phyloP scores from a whole-genome alignment of 495 filamentous ascomycete genomes.

The Melanomma pulvis-pyrius region DNA sequence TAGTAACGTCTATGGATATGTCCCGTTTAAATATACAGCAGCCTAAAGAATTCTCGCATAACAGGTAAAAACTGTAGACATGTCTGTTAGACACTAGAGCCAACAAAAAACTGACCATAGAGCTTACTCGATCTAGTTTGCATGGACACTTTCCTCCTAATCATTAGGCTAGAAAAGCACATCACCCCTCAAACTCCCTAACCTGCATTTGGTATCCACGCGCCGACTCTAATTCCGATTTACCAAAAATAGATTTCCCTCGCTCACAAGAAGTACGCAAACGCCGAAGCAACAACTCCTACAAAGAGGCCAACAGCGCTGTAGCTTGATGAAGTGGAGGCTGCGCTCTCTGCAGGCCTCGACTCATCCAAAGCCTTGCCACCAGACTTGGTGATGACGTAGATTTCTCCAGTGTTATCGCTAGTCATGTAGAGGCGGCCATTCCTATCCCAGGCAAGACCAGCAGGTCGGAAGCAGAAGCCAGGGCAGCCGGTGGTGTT shows the following conservation, averaged over 20 bases:
- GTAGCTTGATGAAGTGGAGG: background rate
- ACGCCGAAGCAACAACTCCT: constrained; percentile 1
- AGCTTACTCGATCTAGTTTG: no score
- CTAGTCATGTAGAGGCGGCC: constrained; percentile 49
- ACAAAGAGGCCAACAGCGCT: background rate
- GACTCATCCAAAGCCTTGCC: constrained; percentile 25
- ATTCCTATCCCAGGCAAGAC: constrained; percentile 51
- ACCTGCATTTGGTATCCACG: background rate
- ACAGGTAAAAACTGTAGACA: no score
- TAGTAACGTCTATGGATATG: no score
- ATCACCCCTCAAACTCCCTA: background rate
- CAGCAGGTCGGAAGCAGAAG: constrained; percentile 54
- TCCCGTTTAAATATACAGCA: no score
- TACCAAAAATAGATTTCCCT: background rate
- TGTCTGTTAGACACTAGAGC: no score
- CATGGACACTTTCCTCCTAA: no score
- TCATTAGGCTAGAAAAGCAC: no score
- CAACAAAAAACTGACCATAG: no score
- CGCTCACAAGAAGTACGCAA: constrained; percentile 10
- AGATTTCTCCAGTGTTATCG: constrained; percentile 49
- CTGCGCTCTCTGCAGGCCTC: background rate
- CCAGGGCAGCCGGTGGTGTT: constrained; percentile 45
- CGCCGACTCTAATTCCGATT: background rate
- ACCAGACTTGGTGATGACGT: constrained; percentile 49
- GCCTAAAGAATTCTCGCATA: no score